Base-by-base conservation (phyloP, 2,329 filamentous ascomycete genomes). In the Epichloe gansuensis region DNA sequence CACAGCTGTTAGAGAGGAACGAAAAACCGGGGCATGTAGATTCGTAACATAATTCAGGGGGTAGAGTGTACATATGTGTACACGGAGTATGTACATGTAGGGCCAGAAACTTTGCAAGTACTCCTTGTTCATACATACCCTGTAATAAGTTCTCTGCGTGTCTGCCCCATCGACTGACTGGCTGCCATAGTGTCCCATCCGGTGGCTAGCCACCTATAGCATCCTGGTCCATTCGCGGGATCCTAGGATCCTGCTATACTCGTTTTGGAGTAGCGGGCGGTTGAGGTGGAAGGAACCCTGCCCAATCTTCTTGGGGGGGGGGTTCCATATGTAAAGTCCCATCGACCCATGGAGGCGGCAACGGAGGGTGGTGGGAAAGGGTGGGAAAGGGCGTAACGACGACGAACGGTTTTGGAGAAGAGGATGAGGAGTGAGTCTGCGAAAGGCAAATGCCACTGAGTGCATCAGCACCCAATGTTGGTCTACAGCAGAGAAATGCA, bases 201-300 rank as follows among this genome's bases (percentile, higher is more conserved):
- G 47, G 48, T 34, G 25, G 23, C 25, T n/a, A 50, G 17, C 17
- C 17, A 21, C 17, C 17, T 21, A 21, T 21, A 21, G 15, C 38
- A 53, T 36, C 51, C 47, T 42, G 35, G 51, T 23, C 39, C 15
- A 21, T 46, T 48, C 21, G 46, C 47, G 47, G 51, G 41, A 50
- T 46, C 34, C 35, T 31, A 42, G 51, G 41, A 50, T 46, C 34
- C 35, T 31, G 51, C 51, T 53, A 50, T 39, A 15, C 51, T 50
- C 21, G 41, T 50, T 53, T 47, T 47, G 36, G 51, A 41, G 51
- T 47, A 53, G 47, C 47, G 46, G 41, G 35, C 51, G 51, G 51
- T 50, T 53, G 51, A 38, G 15, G 51, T 53, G 51, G 51, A 53
- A 46, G 51, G 51, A 53, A 46, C 51, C 38, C 35, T 42, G 47